Evolutionary conservation across 768 basidiomycete genomes (phyloP).

Genomic region (Candolleomyces efflorescens): DNA sequence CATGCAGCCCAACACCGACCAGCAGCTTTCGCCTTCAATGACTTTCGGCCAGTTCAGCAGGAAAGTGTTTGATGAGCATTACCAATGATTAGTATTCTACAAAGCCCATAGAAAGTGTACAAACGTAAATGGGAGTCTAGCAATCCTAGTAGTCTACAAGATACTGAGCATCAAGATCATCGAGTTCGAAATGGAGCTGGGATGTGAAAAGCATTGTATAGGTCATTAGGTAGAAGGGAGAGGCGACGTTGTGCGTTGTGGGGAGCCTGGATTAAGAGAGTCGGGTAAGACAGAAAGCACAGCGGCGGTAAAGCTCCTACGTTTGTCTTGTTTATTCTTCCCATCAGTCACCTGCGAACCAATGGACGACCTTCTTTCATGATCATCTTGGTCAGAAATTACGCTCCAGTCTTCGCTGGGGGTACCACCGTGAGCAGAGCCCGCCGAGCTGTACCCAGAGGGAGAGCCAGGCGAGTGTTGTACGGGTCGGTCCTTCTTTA

Average conservation of each 20-base stretch:
- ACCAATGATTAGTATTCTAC: constrained; percentile 16
- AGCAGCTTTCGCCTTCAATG: constrained; percentile 60
- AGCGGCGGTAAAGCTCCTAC: constrained; percentile 59
- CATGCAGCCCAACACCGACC: constrained; percentile 85
- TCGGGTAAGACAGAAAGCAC: constrained; percentile 61
- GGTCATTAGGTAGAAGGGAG: constrained; percentile 23
- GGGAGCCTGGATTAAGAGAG: constrained; percentile 38
- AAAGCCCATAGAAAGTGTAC: not conserved
- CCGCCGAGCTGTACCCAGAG: constrained; percentile 53
- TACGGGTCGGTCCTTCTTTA: constrained; percentile 35
- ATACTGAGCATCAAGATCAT: not conserved
- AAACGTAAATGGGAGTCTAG: not conserved
- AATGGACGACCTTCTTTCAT: constrained; percentile 48
- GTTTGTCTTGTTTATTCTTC: constrained; percentile 40
- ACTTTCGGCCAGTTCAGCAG: constrained; percentile 93
- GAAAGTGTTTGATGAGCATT: constrained; percentile 64
- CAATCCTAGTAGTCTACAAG: not conserved
- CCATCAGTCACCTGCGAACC: constrained; percentile 45
- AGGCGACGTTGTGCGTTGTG: constrained; percentile 32
- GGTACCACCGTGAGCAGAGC: constrained; percentile 42
- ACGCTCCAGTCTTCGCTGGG: constrained; percentile 87
- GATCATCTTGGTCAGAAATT: constrained; percentile 74
- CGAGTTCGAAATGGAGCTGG: not conserved
- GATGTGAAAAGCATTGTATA: not conserved
- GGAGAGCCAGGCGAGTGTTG: constrained; percentile 30